Conservation (phyloP, 805 yeast genomes). For the Saccharomyces jurei region DNA sequence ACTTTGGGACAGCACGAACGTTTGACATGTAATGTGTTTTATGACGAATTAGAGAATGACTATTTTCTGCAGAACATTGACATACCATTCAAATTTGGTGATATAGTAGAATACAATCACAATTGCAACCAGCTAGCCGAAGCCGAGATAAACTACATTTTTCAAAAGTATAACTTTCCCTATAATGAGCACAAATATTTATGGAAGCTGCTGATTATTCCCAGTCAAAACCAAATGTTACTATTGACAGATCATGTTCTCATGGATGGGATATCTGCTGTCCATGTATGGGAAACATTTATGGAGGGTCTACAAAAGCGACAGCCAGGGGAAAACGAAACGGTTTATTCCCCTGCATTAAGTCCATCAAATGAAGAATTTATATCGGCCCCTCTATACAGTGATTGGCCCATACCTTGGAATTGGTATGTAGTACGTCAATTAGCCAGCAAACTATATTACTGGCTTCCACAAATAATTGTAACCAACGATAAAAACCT, state of each 20-base stretch:
- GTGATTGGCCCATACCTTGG: slow-evolving; percentile 18
- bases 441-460: slow-evolving; percentile 6
- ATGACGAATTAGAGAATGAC: not conserved
- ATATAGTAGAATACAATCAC: slow-evolving; percentile 14
- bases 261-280: slow-evolving; percentile 25
- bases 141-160: slow-evolving; percentile 13
- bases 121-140: slow-evolving; percentile 10
- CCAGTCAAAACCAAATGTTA: slow-evolving; percentile 10
- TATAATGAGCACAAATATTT: slow-evolving; percentile 14
- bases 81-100: slow-evolving; percentile 10
- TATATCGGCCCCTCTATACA: slow-evolving; percentile 8
- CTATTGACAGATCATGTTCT: slow-evolving; percentile 21
- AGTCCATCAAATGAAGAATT: not conserved
- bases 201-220: slow-evolving; percentile 22
- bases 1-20: slow-evolving; percentile 11
- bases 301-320: slow-evolving; percentile 7
- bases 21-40: slow-evolving; percentile 15
- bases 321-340: not conserved
- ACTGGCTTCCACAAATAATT: slow-evolving; percentile 10
- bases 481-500: slow-evolving; percentile 4
- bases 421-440: slow-evolving; percentile 9
- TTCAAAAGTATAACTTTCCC: slow-evolving; percentile 13
- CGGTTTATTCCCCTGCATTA: not conserved
- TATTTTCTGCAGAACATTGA: not conserved
- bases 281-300: slow-evolving; percentile 15